These are phyloP conservation scores for Oryza coarctata DNA, from an alignment of 176 grass and related monocot genomes.

Conservation along the genomic window DNA sequence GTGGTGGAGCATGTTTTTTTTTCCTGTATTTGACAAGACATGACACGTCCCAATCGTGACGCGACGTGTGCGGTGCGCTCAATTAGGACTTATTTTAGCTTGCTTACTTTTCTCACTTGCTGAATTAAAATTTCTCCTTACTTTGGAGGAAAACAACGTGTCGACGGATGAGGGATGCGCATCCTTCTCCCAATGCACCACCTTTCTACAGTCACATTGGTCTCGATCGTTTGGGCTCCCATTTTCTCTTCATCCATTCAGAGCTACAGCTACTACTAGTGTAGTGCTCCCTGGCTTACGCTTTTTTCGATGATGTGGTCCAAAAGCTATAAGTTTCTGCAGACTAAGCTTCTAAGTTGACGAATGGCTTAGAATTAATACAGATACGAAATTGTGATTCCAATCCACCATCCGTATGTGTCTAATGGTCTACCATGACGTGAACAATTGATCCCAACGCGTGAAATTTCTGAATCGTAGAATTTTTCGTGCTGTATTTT, in stretches of 20 bases:
- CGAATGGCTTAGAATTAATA: background rate
- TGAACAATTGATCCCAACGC: background rate
- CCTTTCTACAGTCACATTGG: conserved; percentile 30
- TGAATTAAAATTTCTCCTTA: background rate
- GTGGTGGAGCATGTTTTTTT: background rate
- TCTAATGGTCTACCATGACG: background rate
- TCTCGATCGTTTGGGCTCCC: background rate
- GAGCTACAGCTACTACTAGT: background rate
- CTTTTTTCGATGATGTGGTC: background rate
- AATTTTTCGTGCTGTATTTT: background rate
- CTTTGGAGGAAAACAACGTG: conserved; percentile 31
- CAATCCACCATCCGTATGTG: background rate
- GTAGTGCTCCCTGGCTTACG: background rate
- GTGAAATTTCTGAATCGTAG: background rate
- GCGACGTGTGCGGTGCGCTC: background rate
- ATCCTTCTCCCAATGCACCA: background rate
- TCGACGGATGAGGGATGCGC: background rate
- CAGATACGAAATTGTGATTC: background rate
- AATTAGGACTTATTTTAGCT: too few species aligned
- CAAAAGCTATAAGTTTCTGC: background rate
- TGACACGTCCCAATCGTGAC: background rate
- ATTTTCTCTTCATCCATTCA: background rate
- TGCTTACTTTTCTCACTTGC: background rate
- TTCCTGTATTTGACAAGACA: background rate
- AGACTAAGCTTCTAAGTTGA: background rate